phyloP scores from a whole-genome alignment of 2,329 filamentous ascomycete genomes.

The Penicillium sp. region DNA sequence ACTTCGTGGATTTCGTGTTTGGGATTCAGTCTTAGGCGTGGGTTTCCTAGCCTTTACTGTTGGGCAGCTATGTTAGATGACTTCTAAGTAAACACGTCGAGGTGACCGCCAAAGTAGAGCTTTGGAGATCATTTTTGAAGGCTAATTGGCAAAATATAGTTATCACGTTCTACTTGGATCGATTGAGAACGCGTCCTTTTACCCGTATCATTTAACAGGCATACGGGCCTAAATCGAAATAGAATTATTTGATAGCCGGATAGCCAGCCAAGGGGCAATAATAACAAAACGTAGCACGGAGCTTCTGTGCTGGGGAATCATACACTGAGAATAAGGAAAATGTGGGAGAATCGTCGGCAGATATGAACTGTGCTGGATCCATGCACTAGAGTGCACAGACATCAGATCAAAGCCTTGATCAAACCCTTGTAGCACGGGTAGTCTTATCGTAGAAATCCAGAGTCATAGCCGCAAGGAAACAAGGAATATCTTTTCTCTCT shows the following conservation, averaged over 20 bases:
- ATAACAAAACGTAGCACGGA: constrained; percentile 24
- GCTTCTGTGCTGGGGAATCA: constrained; percentile 30
- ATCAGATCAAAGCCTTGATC: neutral
- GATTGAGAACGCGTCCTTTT: too few species aligned
- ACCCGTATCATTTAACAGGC: too few species aligned
- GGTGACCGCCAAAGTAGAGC: too few species aligned
- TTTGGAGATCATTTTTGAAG: too few species aligned
- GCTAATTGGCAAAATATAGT: too few species aligned
- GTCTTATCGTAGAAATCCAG: constrained; percentile 83
- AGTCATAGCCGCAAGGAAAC: constrained; percentile 86
- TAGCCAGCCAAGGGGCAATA: neutral
- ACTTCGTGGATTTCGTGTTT: too few species aligned
- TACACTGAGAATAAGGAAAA: constrained; percentile 13
- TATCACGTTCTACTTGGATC: too few species aligned
- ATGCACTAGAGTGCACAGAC: neutral
- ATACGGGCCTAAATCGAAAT: neutral
- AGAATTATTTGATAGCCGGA: neutral
- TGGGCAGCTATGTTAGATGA: too few species aligned
- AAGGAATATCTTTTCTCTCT: constrained; percentile 88
- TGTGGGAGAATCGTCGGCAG: neutral
- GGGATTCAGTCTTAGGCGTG: too few species aligned
- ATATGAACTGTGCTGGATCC: neutral
- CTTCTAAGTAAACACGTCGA: too few species aligned
- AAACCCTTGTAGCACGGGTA: constrained; percentile 35
- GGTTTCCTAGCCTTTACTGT: too few species aligned